Evolutionary conservation across 2,329 filamentous ascomycete species (phyloP), one percentile per base, ranked within the genome.

Genomic region (Sodiomyces alkalinus): DNA sequence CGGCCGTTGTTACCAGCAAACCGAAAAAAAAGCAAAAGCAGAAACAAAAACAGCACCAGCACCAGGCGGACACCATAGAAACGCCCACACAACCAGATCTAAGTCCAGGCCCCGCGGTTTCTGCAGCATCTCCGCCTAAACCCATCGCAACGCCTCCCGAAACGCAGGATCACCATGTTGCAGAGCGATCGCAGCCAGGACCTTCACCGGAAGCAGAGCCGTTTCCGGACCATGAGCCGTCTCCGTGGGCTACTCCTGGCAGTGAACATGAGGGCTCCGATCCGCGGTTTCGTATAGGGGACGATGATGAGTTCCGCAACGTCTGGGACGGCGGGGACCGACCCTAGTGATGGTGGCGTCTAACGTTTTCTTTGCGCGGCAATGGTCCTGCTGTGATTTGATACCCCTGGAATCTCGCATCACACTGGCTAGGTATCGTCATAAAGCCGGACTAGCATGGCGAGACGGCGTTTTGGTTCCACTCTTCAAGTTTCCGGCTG

Each of bases 291-390:
- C 33, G 30, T 11, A 35, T 52, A 3, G 39, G 48, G n/a, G 50
- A 54, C 12, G 46, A 47, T 17, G 58, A 61, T 4, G 59, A 57
- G 31, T 62, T 62, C 34, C 47, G 48, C 13, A 62, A 63, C 34
- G 55, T 61, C n/a, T 64, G 60, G 60, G 48, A 43, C 22, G 26
- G 30, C 6, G 23, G 28, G 14, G 30, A 27, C 17, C 26, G 30
- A 29, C 27, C 29, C 22, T 29, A 25, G 22, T 24, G 17, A 28
- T 8, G 17, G 25, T 22, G 12, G 17, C 6, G 14, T 29, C 7
- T n/a, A 10, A 27, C 14, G 12, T 13, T 23, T 13, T 14, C 12
- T 14, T 14, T 14, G 5, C 22, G 6, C n/a, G n/a, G n/a, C n/a
- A 14, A 14, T 14, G 22, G 13, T 14, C 16, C 22, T 23, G 6